phyloP scores from a whole-genome alignment of 1,284 basidiomycete genomes.

The Malassezia sp. region DNA sequence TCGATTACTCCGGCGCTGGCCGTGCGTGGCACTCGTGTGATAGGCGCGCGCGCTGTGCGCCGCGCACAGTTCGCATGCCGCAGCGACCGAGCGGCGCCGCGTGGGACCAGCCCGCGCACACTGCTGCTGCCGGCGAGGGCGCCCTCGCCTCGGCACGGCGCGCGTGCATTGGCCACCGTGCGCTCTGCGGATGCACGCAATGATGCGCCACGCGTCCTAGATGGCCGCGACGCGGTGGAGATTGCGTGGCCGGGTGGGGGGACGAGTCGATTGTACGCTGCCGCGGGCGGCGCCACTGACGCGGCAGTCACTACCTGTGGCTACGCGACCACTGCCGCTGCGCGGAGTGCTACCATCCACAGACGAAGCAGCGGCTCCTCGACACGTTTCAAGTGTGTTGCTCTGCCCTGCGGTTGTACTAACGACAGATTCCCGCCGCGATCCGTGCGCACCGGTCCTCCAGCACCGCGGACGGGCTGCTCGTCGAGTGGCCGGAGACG shows the following conservation, averaged over 20 bases:
- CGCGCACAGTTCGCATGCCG: too few species aligned
- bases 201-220: background rate
- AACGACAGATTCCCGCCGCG: conserved; percentile 70
- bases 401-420: too few species aligned
- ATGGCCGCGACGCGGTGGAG: conserved; percentile 5
- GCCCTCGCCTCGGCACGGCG: too few species aligned
- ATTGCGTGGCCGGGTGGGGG: conserved; percentile 25
- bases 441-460: conserved; percentile 59
- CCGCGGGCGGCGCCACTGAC: too few species aligned
- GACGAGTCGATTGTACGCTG: conserved; percentile 26
- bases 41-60: too few species aligned
- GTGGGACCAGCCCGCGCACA: too few species aligned
- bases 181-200: too few species aligned
- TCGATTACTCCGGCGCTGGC: too few species aligned
- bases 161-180: too few species aligned
- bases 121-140: too few species aligned
- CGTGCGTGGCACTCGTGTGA: too few species aligned
- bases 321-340: conserved; percentile 80
- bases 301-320: conserved; percentile 65
- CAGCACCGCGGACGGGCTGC: conserved; percentile 54
- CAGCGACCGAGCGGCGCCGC: too few species aligned
- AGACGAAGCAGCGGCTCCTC: conserved; percentile 78
- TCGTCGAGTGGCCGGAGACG: conserved; percentile 59
- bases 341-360: conserved; percentile 68
- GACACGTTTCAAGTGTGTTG: conserved; percentile 76